phyloP scores from a whole-genome alignment of 2,329 filamentous ascomycete species.

The Pseudogymnoascus sp. region DNA sequence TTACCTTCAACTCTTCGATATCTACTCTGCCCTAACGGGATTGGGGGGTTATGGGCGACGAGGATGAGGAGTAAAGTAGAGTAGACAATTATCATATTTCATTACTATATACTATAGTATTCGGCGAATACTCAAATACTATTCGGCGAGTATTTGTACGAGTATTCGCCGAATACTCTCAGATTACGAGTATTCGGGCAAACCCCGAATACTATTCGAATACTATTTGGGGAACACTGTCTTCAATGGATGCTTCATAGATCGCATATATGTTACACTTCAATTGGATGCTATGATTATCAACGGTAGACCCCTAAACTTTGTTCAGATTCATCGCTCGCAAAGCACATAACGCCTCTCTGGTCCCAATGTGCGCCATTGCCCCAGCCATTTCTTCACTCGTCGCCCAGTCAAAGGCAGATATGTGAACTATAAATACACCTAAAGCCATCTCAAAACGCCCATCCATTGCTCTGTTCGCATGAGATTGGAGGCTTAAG shows the following conservation, averaged over 20 bases:
- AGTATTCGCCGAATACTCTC: too few species aligned
- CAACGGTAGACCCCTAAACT: background rate
- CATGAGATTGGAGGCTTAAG: background rate
- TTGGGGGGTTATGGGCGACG: too few species aligned
- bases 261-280: background rate
- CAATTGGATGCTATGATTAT: background rate
- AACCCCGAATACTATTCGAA: too few species aligned
- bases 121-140: too few species aligned
- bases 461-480: background rate
- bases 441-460: background rate
- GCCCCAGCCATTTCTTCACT: background rate
- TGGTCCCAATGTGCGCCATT: conserved; percentile 3
- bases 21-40: too few species aligned
- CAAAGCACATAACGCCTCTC: conserved; percentile 1
- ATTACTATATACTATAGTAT: too few species aligned
- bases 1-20: too few species aligned
- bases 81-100: too few species aligned
- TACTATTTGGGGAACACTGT: too few species aligned
- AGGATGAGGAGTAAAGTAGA: too few species aligned
- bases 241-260: background rate
- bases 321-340: background rate
- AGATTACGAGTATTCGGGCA: too few species aligned
- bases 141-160: too few species aligned
- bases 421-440: conserved; percentile 7
- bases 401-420: background rate